Evolutionary conservation across 1,284 basidiomycete genomes (phyloP).

Genomic region (Tilletia caries): DNA sequence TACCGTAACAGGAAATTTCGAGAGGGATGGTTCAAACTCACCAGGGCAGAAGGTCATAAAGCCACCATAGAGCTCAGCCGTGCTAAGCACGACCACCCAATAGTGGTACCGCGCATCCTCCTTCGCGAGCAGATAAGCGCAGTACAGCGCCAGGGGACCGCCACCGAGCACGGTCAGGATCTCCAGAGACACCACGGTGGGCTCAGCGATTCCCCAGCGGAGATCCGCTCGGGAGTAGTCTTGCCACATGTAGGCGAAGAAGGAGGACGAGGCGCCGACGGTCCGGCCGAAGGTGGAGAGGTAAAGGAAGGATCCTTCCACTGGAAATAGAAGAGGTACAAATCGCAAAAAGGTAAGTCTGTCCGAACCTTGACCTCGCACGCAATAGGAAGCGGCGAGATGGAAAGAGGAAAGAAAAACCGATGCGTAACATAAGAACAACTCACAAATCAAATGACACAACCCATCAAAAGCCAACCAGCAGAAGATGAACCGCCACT

Average conservation of each 20-base stretch:
- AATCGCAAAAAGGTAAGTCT: background rate
- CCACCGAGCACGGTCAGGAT: slow-evolving; percentile 38
- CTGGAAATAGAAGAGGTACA: background rate
- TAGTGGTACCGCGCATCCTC: slow-evolving; percentile 36
- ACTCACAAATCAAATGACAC: slow-evolving; percentile 33
- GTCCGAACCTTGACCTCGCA: too few species aligned
- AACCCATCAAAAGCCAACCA: slow-evolving; percentile 49
- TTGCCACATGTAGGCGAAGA: slow-evolving; percentile 44
- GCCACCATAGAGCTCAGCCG: slow-evolving; percentile 38
- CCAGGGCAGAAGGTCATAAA: background rate
- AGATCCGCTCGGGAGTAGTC: slow-evolving; percentile 45
- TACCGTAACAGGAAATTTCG: too few species aligned
- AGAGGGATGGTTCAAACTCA: too few species aligned
- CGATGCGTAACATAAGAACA: background rate
- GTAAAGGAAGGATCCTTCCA: slow-evolving; percentile 47
- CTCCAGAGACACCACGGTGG: slow-evolving; percentile 42
- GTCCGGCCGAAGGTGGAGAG: slow-evolving; percentile 31
- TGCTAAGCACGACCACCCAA: slow-evolving; percentile 39
- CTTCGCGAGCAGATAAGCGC: slow-evolving; percentile 30
- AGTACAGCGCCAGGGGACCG: slow-evolving; percentile 42
- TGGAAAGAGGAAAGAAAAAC: background rate
- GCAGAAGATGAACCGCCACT: slow-evolving; percentile 29
- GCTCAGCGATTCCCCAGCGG: slow-evolving; percentile 41
- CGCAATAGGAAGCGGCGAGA: too few species aligned
- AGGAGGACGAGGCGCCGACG: slow-evolving; percentile 29